Conservation (phyloP, 805 yeast genomes). For the Lipomyces anomalus region DNA sequence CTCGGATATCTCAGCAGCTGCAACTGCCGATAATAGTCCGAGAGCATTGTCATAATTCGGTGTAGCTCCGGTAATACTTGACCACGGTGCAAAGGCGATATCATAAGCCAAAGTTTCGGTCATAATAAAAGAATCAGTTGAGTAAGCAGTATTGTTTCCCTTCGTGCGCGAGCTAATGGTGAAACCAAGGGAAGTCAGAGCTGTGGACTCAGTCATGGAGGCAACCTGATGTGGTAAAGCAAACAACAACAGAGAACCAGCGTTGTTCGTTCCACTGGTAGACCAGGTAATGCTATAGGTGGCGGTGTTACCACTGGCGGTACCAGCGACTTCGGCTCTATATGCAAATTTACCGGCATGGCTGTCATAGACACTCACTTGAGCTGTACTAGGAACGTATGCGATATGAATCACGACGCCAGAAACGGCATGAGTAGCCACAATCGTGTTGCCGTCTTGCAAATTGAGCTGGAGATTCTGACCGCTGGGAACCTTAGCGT, state of each 20-base stretch:
- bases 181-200: constrained; percentile 30
- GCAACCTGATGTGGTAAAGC: constrained; percentile 64
- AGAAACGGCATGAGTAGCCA: constrained; percentile 40
- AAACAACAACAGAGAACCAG: constrained; percentile 45
- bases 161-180: constrained; percentile 45
- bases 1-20: constrained; percentile 47
- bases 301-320: constrained; percentile 9
- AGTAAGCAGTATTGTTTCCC: constrained; percentile 38
- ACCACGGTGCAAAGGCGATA: constrained; percentile 57
- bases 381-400: constrained; percentile 40
- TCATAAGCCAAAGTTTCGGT: constrained; percentile 38
- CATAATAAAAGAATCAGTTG: constrained; percentile 33
- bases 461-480: constrained; percentile 29
- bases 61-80: constrained; percentile 40
- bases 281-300: constrained; percentile 10
- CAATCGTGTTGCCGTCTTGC: constrained; percentile 39
- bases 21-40: constrained; percentile 42
- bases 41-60: constrained; percentile 39
- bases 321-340: constrained; percentile 43
- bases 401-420: constrained; percentile 58
- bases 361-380: constrained; percentile 43
- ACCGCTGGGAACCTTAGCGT: constrained; percentile 40
- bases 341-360: constrained; percentile 61
- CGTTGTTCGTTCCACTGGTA: constrained; percentile 35
- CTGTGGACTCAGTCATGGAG: constrained; percentile 34